phyloP scores from a whole-genome alignment of 164 flowering plant species.

The Brasenia schreberi region DNA sequence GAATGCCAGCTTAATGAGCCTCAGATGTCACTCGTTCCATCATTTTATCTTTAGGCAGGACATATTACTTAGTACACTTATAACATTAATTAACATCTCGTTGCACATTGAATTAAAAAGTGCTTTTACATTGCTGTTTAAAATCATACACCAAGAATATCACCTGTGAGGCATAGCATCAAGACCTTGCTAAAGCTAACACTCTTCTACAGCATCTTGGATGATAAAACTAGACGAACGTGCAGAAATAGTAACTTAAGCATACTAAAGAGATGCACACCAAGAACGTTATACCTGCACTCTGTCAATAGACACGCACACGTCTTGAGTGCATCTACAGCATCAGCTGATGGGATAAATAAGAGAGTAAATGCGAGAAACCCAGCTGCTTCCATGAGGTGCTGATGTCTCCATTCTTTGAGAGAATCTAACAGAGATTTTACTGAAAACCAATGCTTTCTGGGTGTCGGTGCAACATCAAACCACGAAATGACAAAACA shows the following conservation, averaged over 20 bases:
- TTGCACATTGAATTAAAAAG: background rate
- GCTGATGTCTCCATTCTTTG: slow-evolving; percentile 7
- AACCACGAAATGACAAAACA: background rate
- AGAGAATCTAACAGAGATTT: background rate
- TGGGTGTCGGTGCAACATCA: background rate
- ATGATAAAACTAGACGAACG: background rate
- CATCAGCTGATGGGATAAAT: slow-evolving; percentile 46
- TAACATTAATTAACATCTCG: too few relatives aligned
- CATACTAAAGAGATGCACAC: background rate
- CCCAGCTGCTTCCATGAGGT: slow-evolving; percentile 23
- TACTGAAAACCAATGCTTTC: background rate
- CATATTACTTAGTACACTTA: background rate
- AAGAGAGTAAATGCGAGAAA: slow-evolving; percentile 32
- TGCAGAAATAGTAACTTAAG: background rate
- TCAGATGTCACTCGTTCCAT: background rate
- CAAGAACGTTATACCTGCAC: slow-evolving; percentile 46
- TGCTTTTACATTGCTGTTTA: background rate
- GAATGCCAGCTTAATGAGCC: background rate
- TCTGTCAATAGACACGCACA: slow-evolving; percentile 68
- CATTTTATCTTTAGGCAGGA: background rate
- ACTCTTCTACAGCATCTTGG: background rate
- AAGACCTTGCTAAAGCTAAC: background rate
- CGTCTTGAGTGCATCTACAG: slow-evolving; percentile 81
- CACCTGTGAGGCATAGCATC: background rate
- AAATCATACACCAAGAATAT: background rate